These are phyloP conservation scores for Strobilomyces confusus DNA, from an alignment of 768 basidiomycete species.

Conservation along the genomic window DNA sequence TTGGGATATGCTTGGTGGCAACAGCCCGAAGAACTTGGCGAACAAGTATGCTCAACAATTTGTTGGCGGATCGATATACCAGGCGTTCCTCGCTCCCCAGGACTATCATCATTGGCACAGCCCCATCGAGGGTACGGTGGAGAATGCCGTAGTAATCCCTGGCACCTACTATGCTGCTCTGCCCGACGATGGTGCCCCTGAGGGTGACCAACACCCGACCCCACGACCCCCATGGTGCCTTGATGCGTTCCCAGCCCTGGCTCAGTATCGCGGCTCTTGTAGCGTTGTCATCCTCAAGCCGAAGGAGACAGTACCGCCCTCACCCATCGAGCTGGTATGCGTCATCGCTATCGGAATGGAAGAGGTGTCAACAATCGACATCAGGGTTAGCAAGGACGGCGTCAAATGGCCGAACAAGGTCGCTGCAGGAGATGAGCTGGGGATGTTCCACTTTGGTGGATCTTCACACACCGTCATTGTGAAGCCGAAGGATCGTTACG, in stretches of 20 bases:
- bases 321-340: slow-evolving; percentile 47
- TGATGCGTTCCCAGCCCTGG: slow-evolving; percentile 37
- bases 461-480: slow-evolving; percentile 47
- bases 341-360: slow-evolving; percentile 60
- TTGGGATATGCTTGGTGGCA: slow-evolving; percentile 42
- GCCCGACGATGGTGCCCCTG: slow-evolving; percentile 6
- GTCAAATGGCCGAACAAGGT: neutral
- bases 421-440: neutral
- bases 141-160: slow-evolving; percentile 18
- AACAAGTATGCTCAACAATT: neutral
- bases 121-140: slow-evolving; percentile 37
- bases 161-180: slow-evolving; percentile 17
- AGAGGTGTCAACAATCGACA: slow-evolving; percentile 57
- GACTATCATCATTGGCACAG: slow-evolving; percentile 62
- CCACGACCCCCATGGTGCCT: slow-evolving; percentile 17
- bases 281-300: slow-evolving; percentile 53
- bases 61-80: slow-evolving; percentile 44
- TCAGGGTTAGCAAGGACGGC: slow-evolving; percentile 6
- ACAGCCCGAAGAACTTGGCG: neutral
- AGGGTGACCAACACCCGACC: neutral
- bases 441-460: slow-evolving; percentile 61
- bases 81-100: slow-evolving; percentile 50
- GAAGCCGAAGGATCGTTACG: neutral
- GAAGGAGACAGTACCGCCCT: slow-evolving; percentile 27
- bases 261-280: slow-evolving; percentile 45